Base-by-base conservation (phyloP, 1,284 basidiomycete species). In the Lignosus rhinocerotis region DNA sequence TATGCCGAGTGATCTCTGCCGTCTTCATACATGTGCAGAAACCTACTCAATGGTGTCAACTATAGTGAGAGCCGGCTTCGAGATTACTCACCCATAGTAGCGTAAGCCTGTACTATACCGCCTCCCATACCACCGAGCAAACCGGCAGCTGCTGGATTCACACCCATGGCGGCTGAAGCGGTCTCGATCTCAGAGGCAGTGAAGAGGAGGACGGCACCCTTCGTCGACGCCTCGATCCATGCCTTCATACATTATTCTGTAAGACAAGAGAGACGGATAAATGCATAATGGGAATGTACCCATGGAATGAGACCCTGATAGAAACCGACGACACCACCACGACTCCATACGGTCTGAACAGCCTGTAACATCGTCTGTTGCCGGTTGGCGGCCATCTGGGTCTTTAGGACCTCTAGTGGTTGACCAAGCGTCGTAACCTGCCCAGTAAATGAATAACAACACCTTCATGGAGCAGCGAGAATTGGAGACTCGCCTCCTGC, bases 201-300 rank as follows among this genome's bases (percentile, higher is more conserved):
- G 78, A 99, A 99, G 62, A 99, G 82, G 39, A 99, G 83, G 39
- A 99, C 97, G 54, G 84, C 97, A 53, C 97, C 97, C 74, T 99
- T 99, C 2, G 97, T 99, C 1, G 96, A 98, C 1, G 96, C 97
- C 75, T 99, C 97, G 70, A 99, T 98, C 97, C 97, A 99, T 31
- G 97, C 97, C 94, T 95, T 64, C 6, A 48, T 10, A 31, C 33
- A 25, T 41, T n/a, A 19, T 39, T 42, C 53, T 66, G 54, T 68
- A 25, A 25, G 25, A 60, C 43, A 12, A 46, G 59, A 16, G 47
- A 25, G 14, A 50, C n/a, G 44, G 31, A 21, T 58, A 30, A 38
- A 44, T 17, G 25, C 55, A 47, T 38, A 17, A n/a, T 21, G 47
- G 36, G 50, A 6, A 75, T 86, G 64, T 66, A 94, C 93, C 96